Evolutionary conservation across 129 eudicot species (phyloP).

Genomic region (Tagetes erecta): DNA sequence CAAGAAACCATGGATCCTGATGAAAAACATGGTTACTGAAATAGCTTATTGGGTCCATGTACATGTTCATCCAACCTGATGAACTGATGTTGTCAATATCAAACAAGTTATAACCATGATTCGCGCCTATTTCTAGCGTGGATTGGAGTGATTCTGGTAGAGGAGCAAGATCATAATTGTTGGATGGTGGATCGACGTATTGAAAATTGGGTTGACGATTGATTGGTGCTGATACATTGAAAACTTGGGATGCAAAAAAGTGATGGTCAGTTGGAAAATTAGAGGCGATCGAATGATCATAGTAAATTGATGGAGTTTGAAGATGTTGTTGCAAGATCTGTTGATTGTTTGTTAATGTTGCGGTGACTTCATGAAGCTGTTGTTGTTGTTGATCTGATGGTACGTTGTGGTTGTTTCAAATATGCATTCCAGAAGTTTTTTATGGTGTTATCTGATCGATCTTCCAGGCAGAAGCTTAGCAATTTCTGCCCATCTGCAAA

Average conservation of each 20-base stretch:
- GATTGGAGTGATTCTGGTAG: neutral
- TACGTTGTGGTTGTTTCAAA: neutral
- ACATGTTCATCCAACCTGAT: neutral
- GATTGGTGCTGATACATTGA: neutral
- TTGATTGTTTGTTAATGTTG: neutral
- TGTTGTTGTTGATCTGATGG: neutral
- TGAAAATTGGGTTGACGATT: neutral
- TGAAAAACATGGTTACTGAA: neutral
- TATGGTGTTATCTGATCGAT: slow-evolving; percentile 16
- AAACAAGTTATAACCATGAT: neutral
- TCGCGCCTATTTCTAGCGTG: neutral
- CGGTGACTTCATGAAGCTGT: neutral
- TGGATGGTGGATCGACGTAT: neutral
- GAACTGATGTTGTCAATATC: neutral
- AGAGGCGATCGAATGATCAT: neutral
- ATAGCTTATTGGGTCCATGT: neutral
- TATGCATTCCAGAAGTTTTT: slow-evolving; percentile 13
- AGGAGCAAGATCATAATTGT: neutral
- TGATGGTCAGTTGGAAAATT: neutral
- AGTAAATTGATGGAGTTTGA: neutral
- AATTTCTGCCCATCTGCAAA: slow-evolving; percentile 18
- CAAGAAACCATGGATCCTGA: neutral
- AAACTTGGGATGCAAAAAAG: neutral
- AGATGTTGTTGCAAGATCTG: neutral
- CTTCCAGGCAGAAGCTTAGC: slow-evolving; percentile 4